Evolutionary conservation across 2,329 filamentous ascomycete species (phyloP), one percentile per base, ranked within the genome.

Genomic region (Pseudomassariella vexata): DNA sequence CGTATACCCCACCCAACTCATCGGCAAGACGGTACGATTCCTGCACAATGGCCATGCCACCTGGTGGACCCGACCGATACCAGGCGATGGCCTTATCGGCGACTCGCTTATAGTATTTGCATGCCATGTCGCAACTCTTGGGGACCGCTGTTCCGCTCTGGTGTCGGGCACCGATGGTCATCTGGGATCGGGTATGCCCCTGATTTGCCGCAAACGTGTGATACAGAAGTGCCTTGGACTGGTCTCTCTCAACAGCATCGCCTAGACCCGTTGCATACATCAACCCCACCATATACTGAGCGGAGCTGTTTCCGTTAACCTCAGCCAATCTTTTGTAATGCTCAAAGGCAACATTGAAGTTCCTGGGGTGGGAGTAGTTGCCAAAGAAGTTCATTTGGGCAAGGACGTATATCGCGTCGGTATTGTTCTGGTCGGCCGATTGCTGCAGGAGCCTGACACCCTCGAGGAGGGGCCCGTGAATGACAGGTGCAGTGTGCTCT

Each of bases 351-450:
- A 76, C 70, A 19, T 74, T 68, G 46, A 95, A 87, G 53, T 95
- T 79, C 42, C 82, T 74, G 2, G 90, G 89, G 50, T 95, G 75
- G 15, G 85, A 84, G 59, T 82, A 94, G 59, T 96, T 95, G 54
- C 92, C 92, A 50, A 92, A 88, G 60, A 96, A 96, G 65, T 94
- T 95, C 72, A 98, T 82, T 55, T 98, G 86, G 12, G 86, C 92
- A 16, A 98, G 71, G 11, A 94, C 68, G 52, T 83, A 95, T 27
- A 96, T 76, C 5, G 92, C 92, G 56, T 98, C 89, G 2, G 85
- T 73, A 52, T 87, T 78, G 42, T 76, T 74, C 39, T 67, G 60
- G 11, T 59, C 56, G 10, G 70, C 67, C 1, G 73, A 68, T 35
- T 68, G 59, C 39, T 76, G 62, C 14, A 79, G 64, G 15, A 74